phyloP scores from a whole-genome alignment of 2,329 filamentous ascomycete species.

The Sarocladiaceae sp. region DNA sequence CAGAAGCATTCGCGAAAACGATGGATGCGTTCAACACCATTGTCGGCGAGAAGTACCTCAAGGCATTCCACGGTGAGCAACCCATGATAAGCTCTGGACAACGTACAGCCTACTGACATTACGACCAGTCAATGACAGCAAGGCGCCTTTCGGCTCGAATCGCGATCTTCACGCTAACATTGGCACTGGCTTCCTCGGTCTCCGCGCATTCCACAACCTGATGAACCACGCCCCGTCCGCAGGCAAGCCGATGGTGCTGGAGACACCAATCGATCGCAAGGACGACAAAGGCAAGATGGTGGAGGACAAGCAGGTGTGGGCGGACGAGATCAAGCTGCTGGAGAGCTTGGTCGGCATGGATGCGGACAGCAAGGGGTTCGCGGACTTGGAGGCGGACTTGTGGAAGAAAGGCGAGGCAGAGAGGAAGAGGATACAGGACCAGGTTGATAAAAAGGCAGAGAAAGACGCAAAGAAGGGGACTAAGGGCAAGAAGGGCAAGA shows the following conservation, averaged over 20 bases:
- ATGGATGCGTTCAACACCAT: conserved; percentile 69
- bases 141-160: conserved; percentile 74
- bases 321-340: conserved; percentile 87
- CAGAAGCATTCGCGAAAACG: conserved; percentile 65
- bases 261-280: conserved; percentile 83
- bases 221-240: conserved; percentile 76
- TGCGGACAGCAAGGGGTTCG: conserved; percentile 66
- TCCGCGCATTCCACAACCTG: conserved; percentile 84
- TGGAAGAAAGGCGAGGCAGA: conserved; percentile 63
- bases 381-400: conserved; percentile 55
- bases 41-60: conserved; percentile 73
- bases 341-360: conserved; percentile 86
- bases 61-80: conserved; percentile 64
- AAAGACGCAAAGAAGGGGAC: conserved; percentile 42
- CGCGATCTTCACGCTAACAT: conserved; percentile 95
- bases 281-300: conserved; percentile 58
- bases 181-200: conserved; percentile 85
- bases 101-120: conserved; percentile 11
- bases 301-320: conserved; percentile 82
- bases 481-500: conserved; percentile 23
- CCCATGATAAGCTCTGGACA: too few relatives aligned
- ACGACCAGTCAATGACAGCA: conserved; percentile 78
- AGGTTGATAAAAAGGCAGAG: conserved; percentile 68
- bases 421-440: conserved; percentile 67
- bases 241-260: conserved; percentile 81